Base-by-base conservation (phyloP, 371 early-diverging fungal species). In the Dipsacomyces acuminosporus region DNA sequence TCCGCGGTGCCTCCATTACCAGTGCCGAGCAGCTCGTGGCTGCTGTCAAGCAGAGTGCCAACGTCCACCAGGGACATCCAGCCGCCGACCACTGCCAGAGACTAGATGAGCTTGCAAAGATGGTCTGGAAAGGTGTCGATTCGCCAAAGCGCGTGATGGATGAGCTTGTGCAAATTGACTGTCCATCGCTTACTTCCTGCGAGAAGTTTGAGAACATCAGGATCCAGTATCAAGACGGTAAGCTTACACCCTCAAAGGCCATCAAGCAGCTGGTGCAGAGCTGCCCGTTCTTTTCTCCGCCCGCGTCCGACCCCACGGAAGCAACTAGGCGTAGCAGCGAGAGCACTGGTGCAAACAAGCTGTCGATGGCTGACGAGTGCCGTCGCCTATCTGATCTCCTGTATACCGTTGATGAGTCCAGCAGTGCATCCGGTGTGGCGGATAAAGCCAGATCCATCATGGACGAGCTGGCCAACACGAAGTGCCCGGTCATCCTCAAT, bases 301-400 rank as follows among this genome's bases (percentile, higher is more conserved):
- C 57, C 1, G 61, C 41, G 3, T 30, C 26, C 13, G 49, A 17
- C 20, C 56, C 61, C 8, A 26, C 36, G 5, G 38, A 45, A 17
- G 30, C 35, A 11, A 43, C 21, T 22, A 30, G 43, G 18, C 26
- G 7, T 11, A 30, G 30, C 30, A 11, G 11, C 30, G 30, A 5
- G 7, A 30, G 11, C 30, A 5, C 8, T 11, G 38, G n/a, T 17
- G 17, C n/a, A 11, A n/a, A 38, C 0, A 52, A 59, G 21, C 25
- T 59, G 26, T 69, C 69, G 34, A 69, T 69, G 69, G 51, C 69
- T 19, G 69, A 69, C 45, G 64, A 69, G 30, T 69, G 69, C 48
- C 63, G 63, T 25, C 51, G 56, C 1, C 45, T 69, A 15, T 69
- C 69, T 2, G 69, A 69, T 40, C 47, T 63, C 64, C 59, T 69